Conservation (phyloP, 306 rosid genomes). For the Prunus campanulata region DNA sequence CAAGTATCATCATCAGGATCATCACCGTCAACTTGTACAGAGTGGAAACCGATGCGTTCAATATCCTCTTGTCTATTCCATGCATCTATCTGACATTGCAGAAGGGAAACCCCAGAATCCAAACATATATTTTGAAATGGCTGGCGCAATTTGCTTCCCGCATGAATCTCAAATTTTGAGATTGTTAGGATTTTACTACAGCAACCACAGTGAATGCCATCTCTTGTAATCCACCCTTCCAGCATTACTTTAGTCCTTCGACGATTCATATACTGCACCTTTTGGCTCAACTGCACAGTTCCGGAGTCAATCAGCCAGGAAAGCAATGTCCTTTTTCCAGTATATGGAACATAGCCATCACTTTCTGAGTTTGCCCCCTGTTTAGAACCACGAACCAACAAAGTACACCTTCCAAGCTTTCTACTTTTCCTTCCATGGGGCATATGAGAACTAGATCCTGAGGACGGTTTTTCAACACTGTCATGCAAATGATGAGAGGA, state of each 20-base stretch:
- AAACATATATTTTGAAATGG: conserved; percentile 89
- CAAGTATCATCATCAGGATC: conserved; percentile 98
- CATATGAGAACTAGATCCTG: conserved; percentile 48
- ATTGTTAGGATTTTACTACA: conserved; percentile 93
- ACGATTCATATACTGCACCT: conserved; percentile 82
- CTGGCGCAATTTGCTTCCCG: conserved; percentile 88
- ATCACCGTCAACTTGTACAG: conserved; percentile 68
- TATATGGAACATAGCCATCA: conserved; percentile 86
- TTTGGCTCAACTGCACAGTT: conserved; percentile 74
- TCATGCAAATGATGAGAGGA: conserved; percentile 36
- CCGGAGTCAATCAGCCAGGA: conserved; percentile 91
- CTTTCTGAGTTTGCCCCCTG: conserved; percentile 65
- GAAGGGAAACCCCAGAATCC: conserved; percentile 89
- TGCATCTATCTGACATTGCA: conserved; percentile 88
- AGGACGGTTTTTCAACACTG: conserved; percentile 37
- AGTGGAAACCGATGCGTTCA: conserved; percentile 60
- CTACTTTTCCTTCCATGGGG: conserved; percentile 70
- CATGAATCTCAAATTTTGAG: conserved; percentile 91
- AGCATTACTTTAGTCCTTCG: conserved; percentile 68
- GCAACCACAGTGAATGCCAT: conserved; percentile 94
- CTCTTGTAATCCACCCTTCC: conserved; percentile 97
- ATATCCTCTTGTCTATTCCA: conserved; percentile 75
- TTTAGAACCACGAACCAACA: conserved; percentile 79
- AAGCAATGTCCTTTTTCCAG: conserved; percentile 89
- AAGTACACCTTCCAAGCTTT: conserved; percentile 72